Evolutionary conservation across 495 filamentous ascomycete species (phyloP), one percentile per base, ranked within the genome.

Genomic region (Hypomontagnella submonticulosa): DNA sequence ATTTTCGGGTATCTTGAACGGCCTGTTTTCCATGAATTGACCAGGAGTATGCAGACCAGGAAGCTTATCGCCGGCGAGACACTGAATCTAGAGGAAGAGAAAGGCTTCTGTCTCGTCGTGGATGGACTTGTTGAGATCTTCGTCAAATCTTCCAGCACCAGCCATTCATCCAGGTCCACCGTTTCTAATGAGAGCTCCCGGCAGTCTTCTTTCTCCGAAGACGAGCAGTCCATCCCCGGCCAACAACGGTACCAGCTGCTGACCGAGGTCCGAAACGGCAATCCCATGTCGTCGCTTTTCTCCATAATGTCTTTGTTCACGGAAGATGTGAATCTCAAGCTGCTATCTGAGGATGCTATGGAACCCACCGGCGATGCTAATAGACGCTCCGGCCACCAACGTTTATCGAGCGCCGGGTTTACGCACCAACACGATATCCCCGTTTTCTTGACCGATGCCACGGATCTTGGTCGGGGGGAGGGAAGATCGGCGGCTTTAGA

Each of bases 51-150:
- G 95, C 95, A 98, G 79, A 98, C 95, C 4, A 82, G 92, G 69
- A 98, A 97, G 79, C 79, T 99, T 40, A 93, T 98, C 58, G 95
- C 95, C 13, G 95, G 95, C 27, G 95, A 99, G 75, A 98, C 94
- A 1, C 75, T 98, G 57, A 86, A 97, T 72, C 82, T 99, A 38
- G 95, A 98, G 72, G 95, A 98, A 73, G 95, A 99, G 70, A 96
- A 99, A 67, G 95, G 95, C 0, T 99, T 99, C 71, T 99, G 96
- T 70, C 81, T 99, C 60, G 95, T 99, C 10, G 95, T 99, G 5
- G 96, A 99, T 81, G 95, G 95, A 0, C 70, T 97, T 59, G 96
- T 99, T 1, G 93, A 99, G 76, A 97, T 99, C 40, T 99, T 98
- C 74, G 95, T 98, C 71, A 97, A 97, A 73, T 97, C 95, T 15